These are phyloP conservation scores for Triangularia verruculosa DNA, from an alignment of 2,329 filamentous ascomycete species.

Conservation along the genomic window DNA sequence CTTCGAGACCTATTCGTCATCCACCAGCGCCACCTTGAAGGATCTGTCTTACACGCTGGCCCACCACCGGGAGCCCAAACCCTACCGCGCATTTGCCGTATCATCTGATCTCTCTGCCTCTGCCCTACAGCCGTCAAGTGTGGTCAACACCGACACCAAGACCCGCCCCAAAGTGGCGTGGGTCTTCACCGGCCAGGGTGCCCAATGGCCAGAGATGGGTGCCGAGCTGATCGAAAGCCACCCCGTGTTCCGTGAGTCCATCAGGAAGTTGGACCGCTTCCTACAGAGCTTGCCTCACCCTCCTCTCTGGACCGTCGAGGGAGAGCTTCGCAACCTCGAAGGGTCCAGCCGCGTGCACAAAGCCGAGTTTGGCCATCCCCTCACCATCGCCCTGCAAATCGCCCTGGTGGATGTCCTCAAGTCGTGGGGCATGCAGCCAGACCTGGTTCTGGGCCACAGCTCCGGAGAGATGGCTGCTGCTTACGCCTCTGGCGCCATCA, in stretches of 20 bases:
- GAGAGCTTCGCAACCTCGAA: background rate
- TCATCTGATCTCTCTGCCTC: slow-evolving; percentile 18
- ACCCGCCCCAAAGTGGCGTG: too few relatives aligned
- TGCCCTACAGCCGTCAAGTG: background rate
- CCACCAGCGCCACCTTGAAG: background rate
- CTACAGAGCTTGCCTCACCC: slow-evolving; percentile 7
- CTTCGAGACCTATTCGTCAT: too few relatives aligned
- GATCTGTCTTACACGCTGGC: background rate
- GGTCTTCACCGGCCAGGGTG: slow-evolving; percentile 37
- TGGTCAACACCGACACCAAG: too few relatives aligned
- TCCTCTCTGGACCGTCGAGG: slow-evolving; percentile 5
- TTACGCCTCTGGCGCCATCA: slow-evolving; percentile 38
- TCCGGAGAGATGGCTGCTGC: slow-evolving; percentile 45
- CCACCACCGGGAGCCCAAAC: background rate
- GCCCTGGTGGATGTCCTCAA: slow-evolving; percentile 38
- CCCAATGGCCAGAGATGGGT: slow-evolving; percentile 35
- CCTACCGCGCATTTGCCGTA: background rate
- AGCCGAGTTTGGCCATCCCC: slow-evolving; percentile 30
- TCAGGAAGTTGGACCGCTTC: background rate
- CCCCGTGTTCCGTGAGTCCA: background rate
- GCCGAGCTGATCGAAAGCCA: slow-evolving; percentile 22
- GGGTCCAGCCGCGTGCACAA: slow-evolving; percentile 16
- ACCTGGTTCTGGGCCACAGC: slow-evolving; percentile 41
- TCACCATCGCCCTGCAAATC: slow-evolving; percentile 40
- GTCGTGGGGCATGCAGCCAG: slow-evolving; percentile 31